A percentile compares a stretch with the other conserved stretches of the same genome.
phyloP scores from a whole-genome alignment of 345 rosid species.

The Aquilaria sinensis region DNA sequence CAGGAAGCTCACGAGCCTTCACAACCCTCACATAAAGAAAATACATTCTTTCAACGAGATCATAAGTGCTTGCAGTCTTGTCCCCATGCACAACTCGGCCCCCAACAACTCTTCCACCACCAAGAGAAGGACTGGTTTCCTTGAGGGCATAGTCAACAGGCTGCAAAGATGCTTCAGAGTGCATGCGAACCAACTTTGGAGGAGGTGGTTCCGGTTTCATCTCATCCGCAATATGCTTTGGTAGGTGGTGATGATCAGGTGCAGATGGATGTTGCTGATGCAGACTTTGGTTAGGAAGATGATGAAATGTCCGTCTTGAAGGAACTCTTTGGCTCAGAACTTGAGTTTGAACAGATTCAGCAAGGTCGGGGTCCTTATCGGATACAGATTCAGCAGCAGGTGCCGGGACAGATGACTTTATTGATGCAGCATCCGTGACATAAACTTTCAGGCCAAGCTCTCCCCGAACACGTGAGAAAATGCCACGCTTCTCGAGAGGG shows the following conservation, averaged over 20 bases:
- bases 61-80: conserved; percentile 86
- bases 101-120: conserved; percentile 85
- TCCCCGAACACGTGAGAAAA: conserved; percentile 90
- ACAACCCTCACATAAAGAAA: conserved; percentile 91
- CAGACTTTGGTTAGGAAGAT: conserved; percentile 70
- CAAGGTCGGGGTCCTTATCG: conserved; percentile 16
- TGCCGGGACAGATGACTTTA: conserved; percentile 48
- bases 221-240: conserved; percentile 54
- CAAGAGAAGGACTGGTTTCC: conserved; percentile 92
- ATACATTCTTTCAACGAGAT: conserved; percentile 95
- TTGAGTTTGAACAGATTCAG: conserved; percentile 8
- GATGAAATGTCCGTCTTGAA: conserved; percentile 60
- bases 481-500: conserved; percentile 82
- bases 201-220: conserved; percentile 65
- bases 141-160: conserved; percentile 78
- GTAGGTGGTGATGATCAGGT: conserved; percentile 47
- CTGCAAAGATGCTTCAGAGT: conserved; percentile 62
- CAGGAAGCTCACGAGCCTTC: conserved; percentile 93
- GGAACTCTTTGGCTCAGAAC: conserved; percentile 21
- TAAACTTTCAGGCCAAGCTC: conserved; percentile 91
- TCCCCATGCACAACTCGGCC: conserved; percentile 81
- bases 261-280: conserved; percentile 41
- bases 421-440: conserved; percentile 60
- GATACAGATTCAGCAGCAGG: conserved; percentile 30
- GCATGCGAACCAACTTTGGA: conserved; percentile 60